Conservation (phyloP, 352 stramenopile genomes). For the Nothophytophthora sp. region DNA sequence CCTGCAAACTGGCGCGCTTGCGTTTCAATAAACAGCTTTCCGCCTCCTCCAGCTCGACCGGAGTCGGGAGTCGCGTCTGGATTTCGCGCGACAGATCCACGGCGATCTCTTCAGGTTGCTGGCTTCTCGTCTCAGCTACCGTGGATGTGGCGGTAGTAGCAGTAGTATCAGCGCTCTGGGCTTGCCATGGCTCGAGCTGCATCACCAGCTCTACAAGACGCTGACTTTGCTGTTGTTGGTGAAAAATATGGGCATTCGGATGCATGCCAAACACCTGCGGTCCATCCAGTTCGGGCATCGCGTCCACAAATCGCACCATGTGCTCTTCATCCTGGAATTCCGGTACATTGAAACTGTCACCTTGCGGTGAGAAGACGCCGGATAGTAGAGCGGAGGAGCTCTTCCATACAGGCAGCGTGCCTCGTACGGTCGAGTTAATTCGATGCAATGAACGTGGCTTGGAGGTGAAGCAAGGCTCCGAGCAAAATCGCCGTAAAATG, state of each 20-base stretch:
- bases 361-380: conserved; percentile 11
- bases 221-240: conserved; percentile 58
- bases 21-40: conserved; percentile 1
- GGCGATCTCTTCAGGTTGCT: conserved; percentile 13
- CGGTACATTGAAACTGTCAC: conserved; percentile 45
- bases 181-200: conserved; percentile 34
- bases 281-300: conserved; percentile 43
- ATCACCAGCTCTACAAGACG: conserved; percentile 33
- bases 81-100: conserved; percentile 23
- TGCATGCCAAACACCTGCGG: conserved; percentile 86
- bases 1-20: conserved; percentile 9
- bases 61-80: conserved; percentile 19
- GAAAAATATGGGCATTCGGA: conserved; percentile 75
- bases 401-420: conserved; percentile 1
- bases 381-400: conserved; percentile 5
- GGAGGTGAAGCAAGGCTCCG: conserved; percentile 9
- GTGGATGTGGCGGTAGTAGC: not conserved
- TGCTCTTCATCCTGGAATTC: conserved; percentile 34
- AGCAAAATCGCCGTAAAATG: conserved; percentile 71
- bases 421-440: not conserved
- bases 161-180: not conserved
- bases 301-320: conserved; percentile 57
- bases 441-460: not conserved
- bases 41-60: conserved; percentile 1
- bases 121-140: not conserved